These are phyloP conservation scores for Phytophthora ramorum DNA, from an alignment of 352 stramenopile species.

Conservation along the genomic window DNA sequence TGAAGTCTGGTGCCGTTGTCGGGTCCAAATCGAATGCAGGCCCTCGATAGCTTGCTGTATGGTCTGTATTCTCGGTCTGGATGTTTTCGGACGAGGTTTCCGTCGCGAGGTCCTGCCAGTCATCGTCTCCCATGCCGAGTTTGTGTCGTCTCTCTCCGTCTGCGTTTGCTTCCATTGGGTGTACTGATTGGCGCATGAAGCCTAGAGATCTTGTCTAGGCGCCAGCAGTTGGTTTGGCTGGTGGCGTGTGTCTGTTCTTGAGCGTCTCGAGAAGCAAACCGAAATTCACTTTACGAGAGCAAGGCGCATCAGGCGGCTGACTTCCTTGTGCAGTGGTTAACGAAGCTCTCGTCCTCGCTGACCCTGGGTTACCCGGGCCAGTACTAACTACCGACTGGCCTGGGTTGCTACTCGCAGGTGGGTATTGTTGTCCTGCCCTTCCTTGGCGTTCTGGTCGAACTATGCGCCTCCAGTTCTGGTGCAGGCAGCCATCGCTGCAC, in stretches of 20 bases:
- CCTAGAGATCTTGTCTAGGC: constrained; percentile 13
- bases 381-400: constrained; percentile 16
- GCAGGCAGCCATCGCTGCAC: not conserved
- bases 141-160: constrained; percentile 23
- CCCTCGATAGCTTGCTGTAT: constrained; percentile 9
- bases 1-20: constrained; percentile 24
- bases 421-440: constrained; percentile 8
- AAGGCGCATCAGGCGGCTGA: constrained; percentile 26
- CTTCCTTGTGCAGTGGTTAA: constrained; percentile 11
- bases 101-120: constrained; percentile 37
- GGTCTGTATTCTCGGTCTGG: constrained; percentile 13
- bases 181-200: constrained; percentile 71
- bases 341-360: constrained; percentile 22
- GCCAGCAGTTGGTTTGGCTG: constrained; percentile 13
- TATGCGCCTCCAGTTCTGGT: constrained; percentile 27
- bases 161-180: constrained; percentile 57
- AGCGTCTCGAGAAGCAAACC: constrained; percentile 8
- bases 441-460: constrained; percentile 37
- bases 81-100: constrained; percentile 36
- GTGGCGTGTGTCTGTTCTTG: constrained; percentile 6
- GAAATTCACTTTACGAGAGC: constrained; percentile 15
- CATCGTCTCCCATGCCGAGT: constrained; percentile 28
- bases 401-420: constrained; percentile 1
- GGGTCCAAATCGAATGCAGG: constrained; percentile 13
- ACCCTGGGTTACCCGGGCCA: constrained; percentile 1